Evolutionary conservation across 1,284 basidiomycete genomes (phyloP), one percentile per base, ranked within the genome.

Genomic region (Cryptococcus jaspeensis): DNA sequence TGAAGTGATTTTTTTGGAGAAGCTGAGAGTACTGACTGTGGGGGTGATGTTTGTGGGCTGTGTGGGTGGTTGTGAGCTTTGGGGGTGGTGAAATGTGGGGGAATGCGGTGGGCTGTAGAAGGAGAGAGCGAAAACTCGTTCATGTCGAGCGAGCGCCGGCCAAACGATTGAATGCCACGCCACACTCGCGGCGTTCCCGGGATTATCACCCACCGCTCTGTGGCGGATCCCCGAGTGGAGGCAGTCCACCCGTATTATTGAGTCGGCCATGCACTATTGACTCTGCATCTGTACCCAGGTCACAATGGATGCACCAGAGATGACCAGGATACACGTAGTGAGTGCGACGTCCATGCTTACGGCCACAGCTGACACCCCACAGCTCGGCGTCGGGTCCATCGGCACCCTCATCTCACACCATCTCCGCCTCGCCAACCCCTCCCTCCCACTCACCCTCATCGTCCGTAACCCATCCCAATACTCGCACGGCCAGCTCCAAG

Each of bases 361-460:
- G 28, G 22, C 41, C 35, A 22, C 39, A 48, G 20, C 59, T 52
- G 4, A 39, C 44, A 42, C 18, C 12, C n/a, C 16, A 44, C 32
- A 73, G 73, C 81, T 89, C 60, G 87, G 90, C 66, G 77, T 90
- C 60, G 90, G 90, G 53, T 82, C 90, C 50, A 83, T 94, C 63
- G 92, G 92, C 58, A 84, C 85, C 28, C 84, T 95, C 59, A 65
- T 95, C 62, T 84, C 91, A 13, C 84, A 88, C 70, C 84, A 93
- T 73, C 82, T 94, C 47, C 85, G 89, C 39, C 80, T 81, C 43
- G 75, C 81, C 81, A 28, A 60, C 52, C 61, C 72, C 69, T n/a
- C 70, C 73, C 41, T 82, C 84, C 74, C 83, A 41, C 80, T 94
- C 69, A 82, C 84, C 35, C 84, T 92, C 65, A 82, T 92, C 49